phyloP scores from a whole-genome alignment of 2,329 filamentous ascomycete species.

The Aspergillus pseudoterreus region DNA sequence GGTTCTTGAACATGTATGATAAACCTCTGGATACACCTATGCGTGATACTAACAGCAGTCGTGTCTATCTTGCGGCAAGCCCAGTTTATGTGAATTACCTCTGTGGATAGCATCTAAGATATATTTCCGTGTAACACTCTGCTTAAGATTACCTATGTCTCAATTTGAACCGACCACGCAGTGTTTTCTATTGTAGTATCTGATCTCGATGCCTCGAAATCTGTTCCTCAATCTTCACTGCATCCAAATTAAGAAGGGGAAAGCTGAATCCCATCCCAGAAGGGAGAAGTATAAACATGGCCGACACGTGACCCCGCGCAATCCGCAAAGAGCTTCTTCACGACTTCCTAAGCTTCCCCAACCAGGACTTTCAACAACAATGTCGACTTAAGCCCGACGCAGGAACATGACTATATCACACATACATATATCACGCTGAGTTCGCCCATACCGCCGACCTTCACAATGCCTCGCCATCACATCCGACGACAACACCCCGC shows the following conservation, averaged over 20 bases:
- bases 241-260: no score
- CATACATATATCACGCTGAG: no score
- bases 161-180: no score
- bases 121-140: no score
- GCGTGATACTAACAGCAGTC: background rate
- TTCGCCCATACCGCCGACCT: background rate
- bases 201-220: no score
- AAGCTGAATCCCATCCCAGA: background rate
- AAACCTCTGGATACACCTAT: background rate
- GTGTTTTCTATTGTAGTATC: no score
- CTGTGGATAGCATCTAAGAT: background rate
- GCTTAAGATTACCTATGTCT: no score
- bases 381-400: background rate
- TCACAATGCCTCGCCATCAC: slow-evolving; percentile 21
- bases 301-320: background rate
- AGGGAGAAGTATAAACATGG: background rate
- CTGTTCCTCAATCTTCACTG: no score
- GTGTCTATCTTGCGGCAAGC: background rate
- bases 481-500: slow-evolving; percentile 12
- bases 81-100: background rate
- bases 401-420: no score
- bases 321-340: background rate
- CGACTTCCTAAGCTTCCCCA: background rate
- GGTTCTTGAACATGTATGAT: background rate
- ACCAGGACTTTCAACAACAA: background rate